Percentiles rank a stretch among this genome's conserved stretches.
phyloP scores from a whole-genome alignment of 345 rosid genomes.

The thale cress (Arabidopsis thaliana) region DNA sequence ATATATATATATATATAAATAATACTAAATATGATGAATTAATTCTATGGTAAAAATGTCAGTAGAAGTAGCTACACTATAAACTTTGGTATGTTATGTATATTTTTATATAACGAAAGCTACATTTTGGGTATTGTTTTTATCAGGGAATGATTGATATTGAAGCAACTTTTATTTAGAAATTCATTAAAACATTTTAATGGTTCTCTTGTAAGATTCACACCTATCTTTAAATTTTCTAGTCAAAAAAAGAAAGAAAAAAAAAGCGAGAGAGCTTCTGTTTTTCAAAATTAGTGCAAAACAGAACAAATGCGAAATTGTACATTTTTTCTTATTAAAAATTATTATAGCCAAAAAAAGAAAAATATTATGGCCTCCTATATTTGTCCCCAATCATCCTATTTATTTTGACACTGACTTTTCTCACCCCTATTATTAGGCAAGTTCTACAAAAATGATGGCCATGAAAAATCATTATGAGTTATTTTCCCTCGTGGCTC shows the following conservation, averaged over 20 bases:
- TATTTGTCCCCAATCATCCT: neutral
- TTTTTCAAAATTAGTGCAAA: neutral
- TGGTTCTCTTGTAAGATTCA: constrained; percentile 34
- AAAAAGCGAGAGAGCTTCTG: constrained; percentile 4
- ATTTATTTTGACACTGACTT: constrained; percentile 11
- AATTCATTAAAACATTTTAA: neutral
- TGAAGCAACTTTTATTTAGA: constrained; percentile 9
- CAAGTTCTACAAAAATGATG: constrained; percentile 4
- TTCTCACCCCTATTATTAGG: neutral
- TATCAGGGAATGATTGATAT: constrained; percentile 22
- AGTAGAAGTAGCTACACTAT: too few species aligned
- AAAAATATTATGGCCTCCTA: neutral
- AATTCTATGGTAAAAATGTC: neutral
- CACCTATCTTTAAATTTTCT: constrained; percentile 20
- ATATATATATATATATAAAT: too few species aligned
- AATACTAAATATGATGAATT: neutral
- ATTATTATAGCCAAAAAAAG: neutral
- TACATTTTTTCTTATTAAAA: constrained; percentile 6
- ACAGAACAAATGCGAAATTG: constrained; percentile 18
- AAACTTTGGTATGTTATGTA: neutral
- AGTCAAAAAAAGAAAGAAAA: neutral
- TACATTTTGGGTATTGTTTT: neutral
- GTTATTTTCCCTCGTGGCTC: constrained; percentile 1
- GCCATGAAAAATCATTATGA: neutral
- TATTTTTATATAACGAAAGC: neutral